Conservation (phyloP, 2,329 filamentous ascomycete genomes). For the Fusarium staphyleae region DNA sequence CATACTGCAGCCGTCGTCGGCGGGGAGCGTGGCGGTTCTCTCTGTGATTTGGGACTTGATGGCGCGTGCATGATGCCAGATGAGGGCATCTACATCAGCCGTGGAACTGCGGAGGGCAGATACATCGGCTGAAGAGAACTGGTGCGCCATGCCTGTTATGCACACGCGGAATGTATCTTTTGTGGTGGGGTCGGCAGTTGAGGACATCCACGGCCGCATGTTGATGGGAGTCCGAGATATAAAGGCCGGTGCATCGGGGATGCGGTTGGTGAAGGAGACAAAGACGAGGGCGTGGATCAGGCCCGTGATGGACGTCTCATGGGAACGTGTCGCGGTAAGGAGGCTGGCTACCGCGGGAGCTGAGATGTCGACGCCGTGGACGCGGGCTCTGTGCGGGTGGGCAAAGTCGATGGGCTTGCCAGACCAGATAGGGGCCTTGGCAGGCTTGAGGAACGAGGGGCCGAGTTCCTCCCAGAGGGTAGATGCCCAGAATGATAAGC, state of each 20-base stretch:
- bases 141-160: constrained; percentile 48
- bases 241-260: constrained; percentile 50
- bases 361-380: constrained; percentile 49
- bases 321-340: constrained; percentile 50
- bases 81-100: constrained; percentile 34
- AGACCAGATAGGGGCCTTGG: constrained; percentile 47
- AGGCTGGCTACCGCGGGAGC: constrained; percentile 42
- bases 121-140: constrained; percentile 38
- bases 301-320: constrained; percentile 56
- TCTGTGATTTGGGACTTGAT: constrained; percentile 48
- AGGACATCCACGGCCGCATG: constrained; percentile 50
- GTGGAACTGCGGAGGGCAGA: constrained; percentile 36
- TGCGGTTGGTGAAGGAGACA: constrained; percentile 48
- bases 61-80: constrained; percentile 53
- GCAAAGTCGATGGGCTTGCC: constrained; percentile 47
- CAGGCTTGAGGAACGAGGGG: constrained; percentile 49
- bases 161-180: constrained; percentile 49
- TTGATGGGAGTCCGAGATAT: constrained; percentile 52
- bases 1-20: constrained; percentile 54
- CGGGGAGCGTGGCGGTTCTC: constrained; percentile 46
- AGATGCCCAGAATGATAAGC: constrained; percentile 49
- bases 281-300: constrained; percentile 57
- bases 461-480: constrained; percentile 51
- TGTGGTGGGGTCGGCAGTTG: constrained; percentile 39
- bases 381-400: constrained; percentile 46